Percentiles rank a stretch among this genome's conserved stretches.
phyloP scores from a whole-genome alignment of 73 alveolate species.

The Symbiodinium natans region DNA sequence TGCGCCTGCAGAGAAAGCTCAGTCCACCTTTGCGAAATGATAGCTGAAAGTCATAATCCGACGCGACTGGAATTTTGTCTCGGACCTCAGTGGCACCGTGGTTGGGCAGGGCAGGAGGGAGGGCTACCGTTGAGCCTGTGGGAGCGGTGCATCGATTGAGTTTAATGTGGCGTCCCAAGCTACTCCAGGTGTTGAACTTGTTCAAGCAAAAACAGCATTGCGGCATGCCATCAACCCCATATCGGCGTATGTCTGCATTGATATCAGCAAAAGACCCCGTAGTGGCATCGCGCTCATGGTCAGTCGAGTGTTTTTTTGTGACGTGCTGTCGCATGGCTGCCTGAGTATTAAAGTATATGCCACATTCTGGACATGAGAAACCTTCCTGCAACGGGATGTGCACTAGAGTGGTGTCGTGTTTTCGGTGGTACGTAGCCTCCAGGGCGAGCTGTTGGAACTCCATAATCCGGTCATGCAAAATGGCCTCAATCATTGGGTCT shows the following conservation, averaged over 20 bases:
- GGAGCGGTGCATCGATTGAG: background rate
- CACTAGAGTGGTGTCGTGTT: no score
- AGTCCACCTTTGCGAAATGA: no score
- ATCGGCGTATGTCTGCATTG: background rate
- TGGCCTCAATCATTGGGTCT: no score
- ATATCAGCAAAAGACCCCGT: background rate
- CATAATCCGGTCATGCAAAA: no score
- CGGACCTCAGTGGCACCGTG: no score
- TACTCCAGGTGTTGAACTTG: background rate
- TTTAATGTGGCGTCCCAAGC: background rate
- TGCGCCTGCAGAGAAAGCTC: no score
- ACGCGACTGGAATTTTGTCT: no score
- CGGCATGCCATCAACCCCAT: background rate
- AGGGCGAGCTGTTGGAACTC: no score
- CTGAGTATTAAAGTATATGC: background rate
- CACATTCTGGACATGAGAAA: background rate
- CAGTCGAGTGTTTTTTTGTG: background rate
- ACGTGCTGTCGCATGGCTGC: background rate
- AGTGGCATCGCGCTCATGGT: background rate
- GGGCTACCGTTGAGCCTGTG: no score
- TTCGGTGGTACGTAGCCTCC: no score
- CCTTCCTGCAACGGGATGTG: background rate
- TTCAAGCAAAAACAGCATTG: background rate
- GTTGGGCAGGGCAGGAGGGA: no score
- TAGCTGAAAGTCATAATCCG: no score